Evolutionary conservation across 345 rosid genomes (phyloP).

Genomic region (Hirschfeldia incana): DNA sequence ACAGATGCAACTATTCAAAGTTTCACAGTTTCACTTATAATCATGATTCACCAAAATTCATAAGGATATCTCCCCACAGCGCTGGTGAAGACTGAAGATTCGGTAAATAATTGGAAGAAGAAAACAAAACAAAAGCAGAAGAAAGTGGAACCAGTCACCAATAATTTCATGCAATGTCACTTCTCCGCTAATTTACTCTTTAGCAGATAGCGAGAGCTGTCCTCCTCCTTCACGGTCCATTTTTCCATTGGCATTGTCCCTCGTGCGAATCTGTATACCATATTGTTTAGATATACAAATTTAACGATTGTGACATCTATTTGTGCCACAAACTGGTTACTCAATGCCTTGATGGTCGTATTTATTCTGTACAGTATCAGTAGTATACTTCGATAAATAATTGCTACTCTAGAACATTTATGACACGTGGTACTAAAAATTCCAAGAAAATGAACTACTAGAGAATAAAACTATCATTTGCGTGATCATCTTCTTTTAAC

Average conservation of each 20-base stretch:
- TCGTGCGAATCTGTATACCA: constrained; percentile 29
- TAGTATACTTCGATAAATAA: not conserved
- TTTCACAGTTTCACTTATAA: too few species aligned
- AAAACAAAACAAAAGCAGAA: not conserved
- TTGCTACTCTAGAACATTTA: not conserved
- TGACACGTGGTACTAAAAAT: not conserved
- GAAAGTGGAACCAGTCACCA: constrained; percentile 13
- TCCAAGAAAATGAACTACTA: not conserved
- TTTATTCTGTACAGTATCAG: not conserved
- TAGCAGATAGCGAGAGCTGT: constrained; percentile 14
- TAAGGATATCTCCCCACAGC: not conserved
- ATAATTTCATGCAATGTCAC: constrained; percentile 22
- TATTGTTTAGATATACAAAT: not conserved
- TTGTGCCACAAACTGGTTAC: not conserved
- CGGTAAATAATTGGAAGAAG: not conserved
- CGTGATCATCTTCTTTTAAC: not conserved
- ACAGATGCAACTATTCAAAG: not conserved
- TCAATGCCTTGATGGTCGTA: not conserved
- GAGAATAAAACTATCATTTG: not conserved
- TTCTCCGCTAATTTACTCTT: constrained; percentile 10
- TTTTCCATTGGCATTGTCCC: constrained; percentile 20
- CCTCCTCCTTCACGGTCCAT: constrained; percentile 5
- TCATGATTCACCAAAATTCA: not conserved
- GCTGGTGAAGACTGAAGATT: not conserved
- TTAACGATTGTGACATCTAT: not conserved